These are phyloP conservation scores for Zychaea mexicana DNA, from an alignment of 371 early-diverging fungal species.

Conservation along the genomic window DNA sequence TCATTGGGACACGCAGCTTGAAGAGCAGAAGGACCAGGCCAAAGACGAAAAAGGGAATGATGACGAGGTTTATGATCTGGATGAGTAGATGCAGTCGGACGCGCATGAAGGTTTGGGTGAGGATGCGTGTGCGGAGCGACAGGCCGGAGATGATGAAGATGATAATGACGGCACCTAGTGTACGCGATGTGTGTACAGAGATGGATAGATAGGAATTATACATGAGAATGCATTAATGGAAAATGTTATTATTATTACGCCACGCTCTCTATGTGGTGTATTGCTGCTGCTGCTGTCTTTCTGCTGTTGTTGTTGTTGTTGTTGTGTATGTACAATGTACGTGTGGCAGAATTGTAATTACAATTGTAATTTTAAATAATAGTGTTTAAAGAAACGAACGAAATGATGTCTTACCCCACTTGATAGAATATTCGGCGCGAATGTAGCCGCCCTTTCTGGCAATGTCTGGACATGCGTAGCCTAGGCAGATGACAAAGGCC, in stretches of 20 bases:
- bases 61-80: conserved; percentile 57
- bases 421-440: conserved; percentile 62
- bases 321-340: conserved; percentile 2
- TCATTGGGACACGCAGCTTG: conserved; percentile 42
- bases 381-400: neutral
- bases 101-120: conserved; percentile 55
- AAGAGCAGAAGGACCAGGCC: conserved; percentile 55
- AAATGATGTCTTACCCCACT: conserved; percentile 45
- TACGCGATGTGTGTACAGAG: too few species aligned
- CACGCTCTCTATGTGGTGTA: too few species aligned
- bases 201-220: too few species aligned
- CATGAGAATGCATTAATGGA: neutral
- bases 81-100: conserved; percentile 62
- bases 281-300: too few species aligned
- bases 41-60: conserved; percentile 63
- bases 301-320: too few species aligned
- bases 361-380: neutral
- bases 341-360: neutral
- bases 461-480: conserved; percentile 55
- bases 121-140: conserved; percentile 58
- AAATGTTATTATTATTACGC: too few species aligned
- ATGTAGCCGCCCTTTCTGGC: conserved; percentile 62
- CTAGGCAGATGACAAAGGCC: conserved; percentile 56
- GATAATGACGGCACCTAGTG: conserved; percentile 53
- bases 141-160: conserved; percentile 72